These are phyloP conservation scores for Mycosphaerella arachidis DNA, from an alignment of 2,329 filamentous ascomycete genomes.

Conservation along the genomic window DNA sequence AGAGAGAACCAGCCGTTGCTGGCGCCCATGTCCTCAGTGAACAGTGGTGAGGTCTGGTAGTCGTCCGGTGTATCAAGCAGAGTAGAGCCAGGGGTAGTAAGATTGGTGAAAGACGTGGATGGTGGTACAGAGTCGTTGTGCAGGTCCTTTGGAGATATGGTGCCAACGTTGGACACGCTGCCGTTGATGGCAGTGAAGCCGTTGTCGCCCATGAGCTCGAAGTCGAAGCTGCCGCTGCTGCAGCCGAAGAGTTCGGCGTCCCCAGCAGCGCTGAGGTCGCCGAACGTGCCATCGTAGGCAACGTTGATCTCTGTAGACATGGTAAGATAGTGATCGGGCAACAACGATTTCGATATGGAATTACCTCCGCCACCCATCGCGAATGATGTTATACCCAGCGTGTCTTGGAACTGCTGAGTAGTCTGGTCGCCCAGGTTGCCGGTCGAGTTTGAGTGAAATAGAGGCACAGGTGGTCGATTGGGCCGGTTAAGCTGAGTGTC, in stretches of 20 bases:
- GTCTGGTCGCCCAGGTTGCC: constrained; percentile 23
- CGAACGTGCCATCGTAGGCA: constrained; percentile 44
- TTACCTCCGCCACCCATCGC: constrained; percentile 58
- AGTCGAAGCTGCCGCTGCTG: constrained; percentile 11
- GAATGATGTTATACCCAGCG: constrained; percentile 26
- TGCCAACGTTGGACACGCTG: constrained; percentile 43
- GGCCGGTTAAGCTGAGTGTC: constrained; percentile 15
- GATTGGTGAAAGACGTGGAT: constrained; percentile 72
- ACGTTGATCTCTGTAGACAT: constrained; percentile 41
- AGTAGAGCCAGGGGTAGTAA: constrained; percentile 76
- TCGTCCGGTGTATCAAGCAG: constrained; percentile 72
- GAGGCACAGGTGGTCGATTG: constrained; percentile 62
- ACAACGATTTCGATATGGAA: constrained; percentile 17
- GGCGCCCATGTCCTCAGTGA: constrained; percentile 54
- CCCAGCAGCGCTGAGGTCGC: constrained; percentile 37
- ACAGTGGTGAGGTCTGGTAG: constrained; percentile 75
- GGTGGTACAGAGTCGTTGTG: constrained; percentile 73
- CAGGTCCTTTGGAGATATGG: constrained; percentile 80
- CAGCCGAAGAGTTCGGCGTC: constrained; percentile 22
- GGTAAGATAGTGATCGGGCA: constrained; percentile 22
- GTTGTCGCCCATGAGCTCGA: constrained; percentile 5
- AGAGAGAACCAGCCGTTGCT: constrained; percentile 67
- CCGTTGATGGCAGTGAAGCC: constrained; percentile 42
- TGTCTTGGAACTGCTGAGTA: constrained; percentile 40
- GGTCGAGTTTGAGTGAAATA: constrained; percentile 54